Evolutionary conservation across 192 early-diverging fungal species (phyloP), one percentile per base, ranked within the genome.

Genomic region (Dissophora globulifera): DNA sequence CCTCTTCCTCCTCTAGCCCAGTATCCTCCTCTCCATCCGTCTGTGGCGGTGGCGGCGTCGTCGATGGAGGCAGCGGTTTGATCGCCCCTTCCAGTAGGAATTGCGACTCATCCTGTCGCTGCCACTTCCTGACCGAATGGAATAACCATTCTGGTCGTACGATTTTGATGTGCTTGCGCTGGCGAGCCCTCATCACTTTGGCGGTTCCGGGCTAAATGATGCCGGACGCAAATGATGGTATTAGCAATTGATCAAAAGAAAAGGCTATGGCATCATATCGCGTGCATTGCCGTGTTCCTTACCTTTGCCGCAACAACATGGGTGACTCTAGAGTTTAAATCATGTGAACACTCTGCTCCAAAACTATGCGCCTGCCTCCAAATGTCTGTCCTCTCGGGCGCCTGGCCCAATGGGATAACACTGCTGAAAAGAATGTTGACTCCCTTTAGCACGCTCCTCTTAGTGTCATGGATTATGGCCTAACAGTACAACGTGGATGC

Each of bases 241-340:
- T n/a, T n/a, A n/a, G n/a, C n/a, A n/a, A n/a, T n/a, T n/a, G n/a
- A n/a, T n/a, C n/a, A n/a, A n/a, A n/a, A n/a, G n/a, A n/a, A n/a
- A n/a, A n/a, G n/a, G n/a, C n/a, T n/a, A n/a, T n/a, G n/a, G n/a
- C n/a, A n/a, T n/a, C n/a, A n/a, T n/a, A n/a, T n/a, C n/a, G n/a
- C n/a, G 1, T 42, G 22, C 5, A 31, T 13, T 12, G 2, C 52
- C 22, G 2, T 41, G 47, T 15, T 45, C 70, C 56, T 80, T 85
- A 92, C 91, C 68, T 94, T 92, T 6, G 87, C 87, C 15, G 95
- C 93, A 40, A 99, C 88, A 10, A 99, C 83, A 69, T 99, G 97
- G 0, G 97, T 98, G 9, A 93, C 88, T 19, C 76, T 64, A 6
- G 62, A 60, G 19, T 76, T 82, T 16, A 96, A 47, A 9, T 93